Evolutionary conservation across 441 rosid species (phyloP).

Genomic region (Eugenia klotzschiana): DNA sequence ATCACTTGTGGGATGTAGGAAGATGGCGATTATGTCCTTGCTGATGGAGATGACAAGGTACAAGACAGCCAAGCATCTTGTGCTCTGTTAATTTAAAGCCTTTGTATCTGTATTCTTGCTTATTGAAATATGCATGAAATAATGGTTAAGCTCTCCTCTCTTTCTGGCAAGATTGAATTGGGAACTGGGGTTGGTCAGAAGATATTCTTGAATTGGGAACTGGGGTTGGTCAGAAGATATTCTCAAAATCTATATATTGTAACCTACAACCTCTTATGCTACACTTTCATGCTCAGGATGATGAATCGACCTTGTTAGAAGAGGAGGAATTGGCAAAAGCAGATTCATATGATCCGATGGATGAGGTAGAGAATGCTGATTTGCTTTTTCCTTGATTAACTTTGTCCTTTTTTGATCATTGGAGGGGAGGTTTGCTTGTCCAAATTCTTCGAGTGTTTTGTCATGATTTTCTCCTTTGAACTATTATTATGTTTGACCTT

Average conservation of each 20-base stretch:
- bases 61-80: conserved; percentile 9
- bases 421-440: neutral
- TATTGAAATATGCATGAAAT: neutral
- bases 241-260: neutral
- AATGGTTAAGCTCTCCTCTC: neutral
- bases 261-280: neutral
- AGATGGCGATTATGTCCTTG: conserved; percentile 76
- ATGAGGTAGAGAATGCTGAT: conserved; percentile 54
- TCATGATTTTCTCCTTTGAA: neutral
- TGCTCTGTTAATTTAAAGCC: neutral
- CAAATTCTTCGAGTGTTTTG: neutral
- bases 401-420: neutral
- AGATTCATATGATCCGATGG: conserved; percentile 45
- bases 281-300: conserved; percentile 49
- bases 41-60: conserved; percentile 77
- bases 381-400: conserved; percentile 3
- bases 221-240: neutral
- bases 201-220: neutral
- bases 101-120: neutral
- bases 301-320: conserved; percentile 76
- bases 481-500: neutral
- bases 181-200: neutral
- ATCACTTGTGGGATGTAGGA: conserved; percentile 44
- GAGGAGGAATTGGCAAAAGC: conserved; percentile 83
- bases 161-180: neutral